These are phyloP conservation scores for Cudoniella acicularis DNA, from an alignment of 495 filamentous ascomycete species.

Conservation along the genomic window DNA sequence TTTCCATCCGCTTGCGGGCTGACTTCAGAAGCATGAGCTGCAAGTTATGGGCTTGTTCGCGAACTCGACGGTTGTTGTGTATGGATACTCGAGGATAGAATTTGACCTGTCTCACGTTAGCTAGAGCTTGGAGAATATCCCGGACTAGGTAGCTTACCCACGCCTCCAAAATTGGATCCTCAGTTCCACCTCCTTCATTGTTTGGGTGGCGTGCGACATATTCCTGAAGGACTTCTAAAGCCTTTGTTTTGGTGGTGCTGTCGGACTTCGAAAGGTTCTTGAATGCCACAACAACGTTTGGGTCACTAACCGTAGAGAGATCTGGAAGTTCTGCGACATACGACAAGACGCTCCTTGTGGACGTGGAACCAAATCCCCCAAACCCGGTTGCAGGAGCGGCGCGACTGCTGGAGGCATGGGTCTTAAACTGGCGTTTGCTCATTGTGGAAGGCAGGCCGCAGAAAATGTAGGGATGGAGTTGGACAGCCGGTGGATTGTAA, in stretches of 20 bases:
- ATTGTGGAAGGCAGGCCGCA: not conserved
- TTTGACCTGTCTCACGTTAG: slow-evolving; percentile 57
- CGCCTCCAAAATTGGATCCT: slow-evolving; percentile 74
- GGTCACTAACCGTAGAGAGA: slow-evolving; percentile 69
- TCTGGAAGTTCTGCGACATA: slow-evolving; percentile 85
- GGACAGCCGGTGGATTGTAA: not conserved
- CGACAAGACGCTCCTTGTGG: slow-evolving; percentile 57
- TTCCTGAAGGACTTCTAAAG: slow-evolving; percentile 76
- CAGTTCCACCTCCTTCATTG: slow-evolving; percentile 49
- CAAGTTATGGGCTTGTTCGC: slow-evolving; percentile 73
- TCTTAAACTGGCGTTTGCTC: slow-evolving; percentile 63
- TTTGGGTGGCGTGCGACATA: slow-evolving; percentile 50
- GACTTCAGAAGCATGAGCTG: slow-evolving; percentile 69
- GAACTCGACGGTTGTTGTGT: slow-evolving; percentile 80
- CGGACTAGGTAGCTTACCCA: slow-evolving; percentile 57
- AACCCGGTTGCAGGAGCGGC: slow-evolving; percentile 43
- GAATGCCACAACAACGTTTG: slow-evolving; percentile 80
- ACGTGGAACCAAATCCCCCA: slow-evolving; percentile 38
- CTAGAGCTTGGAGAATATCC: slow-evolving; percentile 22
- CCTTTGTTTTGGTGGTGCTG: slow-evolving; percentile 87
- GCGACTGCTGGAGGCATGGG: slow-evolving; percentile 68
- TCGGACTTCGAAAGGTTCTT: slow-evolving; percentile 93
- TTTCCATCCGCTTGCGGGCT: slow-evolving; percentile 75
- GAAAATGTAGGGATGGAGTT: not conserved
- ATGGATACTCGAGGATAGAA: slow-evolving; percentile 85